Conservation (phyloP, 2,329 filamentous ascomycete species). For the Sporothrix phasma region DNA sequence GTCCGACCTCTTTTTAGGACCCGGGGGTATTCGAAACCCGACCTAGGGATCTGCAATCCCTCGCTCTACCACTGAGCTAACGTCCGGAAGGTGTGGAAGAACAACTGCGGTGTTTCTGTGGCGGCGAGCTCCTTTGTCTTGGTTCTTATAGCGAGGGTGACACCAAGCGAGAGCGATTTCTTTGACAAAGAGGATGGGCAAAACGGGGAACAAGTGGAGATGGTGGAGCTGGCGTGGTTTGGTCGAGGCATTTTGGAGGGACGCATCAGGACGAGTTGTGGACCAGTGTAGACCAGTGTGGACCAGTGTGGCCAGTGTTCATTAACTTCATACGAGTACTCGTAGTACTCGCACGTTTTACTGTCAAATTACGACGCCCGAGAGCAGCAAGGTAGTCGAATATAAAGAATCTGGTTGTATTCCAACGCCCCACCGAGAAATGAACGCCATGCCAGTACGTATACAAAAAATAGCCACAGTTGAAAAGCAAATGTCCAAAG, state of each 20-base stretch:
- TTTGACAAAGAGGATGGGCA: not conserved
- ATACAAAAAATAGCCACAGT: not conserved
- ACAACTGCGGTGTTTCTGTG: not conserved
- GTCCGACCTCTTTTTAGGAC: slow-evolving; percentile 4
- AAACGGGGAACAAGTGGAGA: not conserved
- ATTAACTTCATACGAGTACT: too few species aligned
- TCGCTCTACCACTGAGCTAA: slow-evolving; percentile 16
- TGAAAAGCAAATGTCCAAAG: not conserved
- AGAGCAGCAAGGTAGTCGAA: too few species aligned
- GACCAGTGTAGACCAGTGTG: not conserved
- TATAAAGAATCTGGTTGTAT: too few species aligned
- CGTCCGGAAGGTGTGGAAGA: slow-evolving; percentile 1
- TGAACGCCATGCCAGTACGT: not conserved
- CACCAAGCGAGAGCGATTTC: not conserved
- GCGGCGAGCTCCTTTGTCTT: not conserved
- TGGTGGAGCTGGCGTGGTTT: not conserved
- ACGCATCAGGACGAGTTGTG: not conserved
- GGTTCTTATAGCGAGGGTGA: not conserved
- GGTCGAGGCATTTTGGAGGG: not conserved
- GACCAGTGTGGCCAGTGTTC: too few species aligned
- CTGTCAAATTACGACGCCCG: too few species aligned
- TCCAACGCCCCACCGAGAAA: too few species aligned
- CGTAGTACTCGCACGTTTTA: too few species aligned
- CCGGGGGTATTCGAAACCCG: slow-evolving; percentile 14
- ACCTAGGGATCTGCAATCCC: slow-evolving; percentile 16